Evolutionary conservation across 441 rosid genomes (phyloP), one percentile per base, ranked within the genome.

Genomic region (Breynia disticha): DNA sequence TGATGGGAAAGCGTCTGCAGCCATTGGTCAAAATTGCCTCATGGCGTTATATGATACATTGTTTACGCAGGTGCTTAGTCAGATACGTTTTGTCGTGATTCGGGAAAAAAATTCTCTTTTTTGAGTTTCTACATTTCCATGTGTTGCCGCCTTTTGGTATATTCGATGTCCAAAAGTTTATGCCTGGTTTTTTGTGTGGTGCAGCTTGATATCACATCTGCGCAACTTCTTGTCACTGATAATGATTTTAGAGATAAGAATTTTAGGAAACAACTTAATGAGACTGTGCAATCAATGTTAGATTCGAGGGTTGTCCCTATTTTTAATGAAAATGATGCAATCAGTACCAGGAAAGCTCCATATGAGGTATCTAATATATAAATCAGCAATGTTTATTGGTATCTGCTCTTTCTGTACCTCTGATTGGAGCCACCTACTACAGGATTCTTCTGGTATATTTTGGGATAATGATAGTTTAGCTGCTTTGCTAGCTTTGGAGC

Each of bases 401-500:
- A 9, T 8, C 32, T 2, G 11, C 43, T 39, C 12, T 39, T 9
- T 39, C 12, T 46, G 42, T 60, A 51, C 67, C 32, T 24, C 32
- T 64, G 17, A 53, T 46, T 24, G 51, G 20, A 42, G 46, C 28
- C 35, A 63, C 41, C 52, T 49, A 19, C 55, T 74, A 70, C 97
- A 93, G 99, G 99, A 93, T 78, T 77, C 95, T 49, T 89, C 96
- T 60, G 99, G 99, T 63, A 93, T 93, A 71, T 93, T 93, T 65
- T 93, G 99, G 99, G 99, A 93, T 67, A 93, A 93, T 67, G 99
- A 93, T 69, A 93, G 99, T 67, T 83, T 93, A 71, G 95, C 99
- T 21, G 97, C 90, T 63, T 72, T 93, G 57, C 70, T 93, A 48
- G 91, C 99, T 21, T 62, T 93, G 72, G 96, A 93, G 76, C 80